Conservation (phyloP, 148 eudicot genomes). For the Silene conica region DNA sequence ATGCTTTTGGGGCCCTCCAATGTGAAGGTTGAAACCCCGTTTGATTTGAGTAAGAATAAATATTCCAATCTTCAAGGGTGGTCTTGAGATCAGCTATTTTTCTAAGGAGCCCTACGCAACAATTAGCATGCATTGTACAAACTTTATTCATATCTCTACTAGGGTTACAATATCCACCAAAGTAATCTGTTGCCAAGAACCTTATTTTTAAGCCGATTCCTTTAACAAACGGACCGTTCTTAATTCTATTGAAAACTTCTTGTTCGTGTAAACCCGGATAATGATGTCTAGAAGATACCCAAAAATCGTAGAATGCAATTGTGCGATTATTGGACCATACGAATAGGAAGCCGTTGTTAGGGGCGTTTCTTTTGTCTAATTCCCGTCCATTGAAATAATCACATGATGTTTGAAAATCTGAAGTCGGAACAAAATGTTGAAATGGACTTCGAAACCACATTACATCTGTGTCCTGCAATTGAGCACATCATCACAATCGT, state of each 20-base stretch:
- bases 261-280: conserved; percentile 40
- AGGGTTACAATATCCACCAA: conserved; percentile 52
- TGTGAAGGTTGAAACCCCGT: conserved; percentile 10
- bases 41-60: conserved; percentile 23
- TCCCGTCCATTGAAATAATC: conserved; percentile 36
- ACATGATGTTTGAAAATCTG: conserved; percentile 53
- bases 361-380: conserved; percentile 31
- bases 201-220: conserved; percentile 38
- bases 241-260: conserved; percentile 40
- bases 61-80: conserved; percentile 54
- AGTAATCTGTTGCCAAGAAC: conserved; percentile 41
- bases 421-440: conserved; percentile 27
- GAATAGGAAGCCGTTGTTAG: conserved; percentile 45
- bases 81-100: conserved; percentile 47
- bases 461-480: conserved; percentile 43
- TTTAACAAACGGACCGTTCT: conserved; percentile 25
- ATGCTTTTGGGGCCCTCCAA: conserved; percentile 48
- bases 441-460: conserved; percentile 59
- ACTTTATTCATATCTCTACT: conserved; percentile 49
- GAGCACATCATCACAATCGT: too few species aligned
- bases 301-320: conserved; percentile 34
- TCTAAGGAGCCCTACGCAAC: conserved; percentile 49
- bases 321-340: conserved; percentile 43
- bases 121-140: conserved; percentile 76
- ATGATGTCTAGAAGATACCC: conserved; percentile 30